Conservation (phyloP, 1,284 basidiomycete species). For the Irpex rosettiformis region DNA sequence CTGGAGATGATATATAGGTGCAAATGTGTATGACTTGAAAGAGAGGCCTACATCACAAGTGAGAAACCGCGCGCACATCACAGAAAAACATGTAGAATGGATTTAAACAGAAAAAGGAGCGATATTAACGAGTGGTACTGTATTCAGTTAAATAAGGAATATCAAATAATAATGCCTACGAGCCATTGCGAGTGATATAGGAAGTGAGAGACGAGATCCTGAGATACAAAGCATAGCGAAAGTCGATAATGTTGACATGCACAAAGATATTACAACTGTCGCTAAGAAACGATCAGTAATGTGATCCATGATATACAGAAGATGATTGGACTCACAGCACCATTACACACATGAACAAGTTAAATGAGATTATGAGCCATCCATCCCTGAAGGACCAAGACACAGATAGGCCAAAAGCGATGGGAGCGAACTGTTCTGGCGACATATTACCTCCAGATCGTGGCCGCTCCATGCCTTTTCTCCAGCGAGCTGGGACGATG, state of each 20-base stretch:
- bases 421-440: constrained; percentile 68
- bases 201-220: not conserved
- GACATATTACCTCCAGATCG: constrained; percentile 65
- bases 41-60: not conserved
- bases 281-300: not conserved
- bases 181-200: not conserved
- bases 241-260: constrained; percentile 4
- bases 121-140: not conserved
- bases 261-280: constrained; percentile 4
- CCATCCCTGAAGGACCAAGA: constrained; percentile 8
- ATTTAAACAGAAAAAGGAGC: not conserved
- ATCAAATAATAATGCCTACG: not conserved
- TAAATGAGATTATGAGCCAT: constrained; percentile 1
- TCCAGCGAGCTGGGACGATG: constrained; percentile 26
- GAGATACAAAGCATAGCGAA: constrained; percentile 4
- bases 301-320: not conserved
- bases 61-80: not conserved
- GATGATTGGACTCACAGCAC: not conserved
- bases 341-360: not conserved
- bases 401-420: constrained; percentile 48
- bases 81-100: not conserved
- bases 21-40: not conserved
- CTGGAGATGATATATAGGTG: not conserved
- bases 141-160: not conserved
- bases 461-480: constrained; percentile 61